phyloP scores from a whole-genome alignment of 441 rosid species.

The Sinapis alba region DNA sequence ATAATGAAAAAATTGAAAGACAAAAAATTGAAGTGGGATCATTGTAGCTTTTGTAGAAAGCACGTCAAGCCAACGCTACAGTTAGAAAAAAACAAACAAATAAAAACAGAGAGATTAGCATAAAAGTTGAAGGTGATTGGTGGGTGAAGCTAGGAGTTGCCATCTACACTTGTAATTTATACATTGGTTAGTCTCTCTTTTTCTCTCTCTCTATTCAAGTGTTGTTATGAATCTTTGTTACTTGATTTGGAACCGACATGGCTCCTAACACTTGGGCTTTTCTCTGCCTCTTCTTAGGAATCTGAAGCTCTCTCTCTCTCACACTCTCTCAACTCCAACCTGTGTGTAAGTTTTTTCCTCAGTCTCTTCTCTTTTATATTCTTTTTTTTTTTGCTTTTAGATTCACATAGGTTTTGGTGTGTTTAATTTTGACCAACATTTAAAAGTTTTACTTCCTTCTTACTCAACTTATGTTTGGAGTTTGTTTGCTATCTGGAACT shows the following conservation, averaged over 20 bases:
- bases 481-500: slow-evolving; percentile 16
- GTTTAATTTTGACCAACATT: slow-evolving; percentile 27
- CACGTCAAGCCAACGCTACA: slow-evolving; percentile 39
- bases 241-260: slow-evolving; percentile 66
- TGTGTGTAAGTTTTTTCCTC: slow-evolving; percentile 16
- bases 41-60: slow-evolving; percentile 37
- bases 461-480: slow-evolving; percentile 4
- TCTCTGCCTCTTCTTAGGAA: slow-evolving; percentile 50
- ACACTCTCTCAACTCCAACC: slow-evolving; percentile 6
- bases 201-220: slow-evolving; percentile 22
- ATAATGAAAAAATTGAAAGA: background rate
- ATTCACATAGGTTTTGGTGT: slow-evolving; percentile 21
- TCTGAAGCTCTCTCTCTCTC: slow-evolving; percentile 23
- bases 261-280: slow-evolving; percentile 64
- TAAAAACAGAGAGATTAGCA: slow-evolving; percentile 34
- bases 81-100: slow-evolving; percentile 1
- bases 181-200: slow-evolving; percentile 28
- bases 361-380: slow-evolving; percentile 16
- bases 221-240: slow-evolving; percentile 39
- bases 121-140: slow-evolving; percentile 62
- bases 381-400: background rate
- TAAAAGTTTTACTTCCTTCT: background rate
- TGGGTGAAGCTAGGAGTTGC: slow-evolving; percentile 42
- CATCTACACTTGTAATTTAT: slow-evolving; percentile 48
- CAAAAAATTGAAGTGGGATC: slow-evolving; percentile 32